These are phyloP conservation scores for Circinella minor DNA, from an alignment of 371 early-diverging fungal genomes.

Conservation along the genomic window DNA sequence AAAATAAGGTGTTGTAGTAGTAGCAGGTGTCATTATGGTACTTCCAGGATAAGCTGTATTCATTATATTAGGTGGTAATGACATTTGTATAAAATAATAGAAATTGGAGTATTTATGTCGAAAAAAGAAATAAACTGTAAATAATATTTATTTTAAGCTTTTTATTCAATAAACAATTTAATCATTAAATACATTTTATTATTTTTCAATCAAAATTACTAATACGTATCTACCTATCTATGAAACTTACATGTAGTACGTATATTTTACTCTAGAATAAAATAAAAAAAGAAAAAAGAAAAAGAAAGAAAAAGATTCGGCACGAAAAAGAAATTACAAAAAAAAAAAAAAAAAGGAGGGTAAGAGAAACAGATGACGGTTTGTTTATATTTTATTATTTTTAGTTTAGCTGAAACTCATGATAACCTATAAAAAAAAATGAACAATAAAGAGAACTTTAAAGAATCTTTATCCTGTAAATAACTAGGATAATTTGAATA, in stretches of 20 bases:
- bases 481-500: too few relatives aligned
- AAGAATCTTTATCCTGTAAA: background rate
- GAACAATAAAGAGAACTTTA: background rate
- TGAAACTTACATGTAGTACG: background rate
- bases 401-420: constrained; percentile 1
- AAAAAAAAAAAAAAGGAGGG: background rate
- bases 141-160: too few relatives aligned
- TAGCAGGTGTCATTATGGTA: constrained; percentile 2
- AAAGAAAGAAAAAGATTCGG: background rate
- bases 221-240: background rate
- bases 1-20: constrained; percentile 1
- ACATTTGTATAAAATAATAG: background rate
- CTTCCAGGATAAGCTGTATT: background rate
- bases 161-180: too few relatives aligned
- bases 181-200: too few relatives aligned
- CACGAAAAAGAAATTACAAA: background rate
- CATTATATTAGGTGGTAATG: constrained; percentile 1
- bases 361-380: constrained; percentile 8
- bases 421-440: background rate
- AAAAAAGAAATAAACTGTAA: background rate
- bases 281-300: background rate
- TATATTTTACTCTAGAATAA: background rate
- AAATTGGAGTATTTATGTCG: background rate
- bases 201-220: too few relatives aligned
- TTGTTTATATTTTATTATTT: constrained; percentile 7